Conservation (phyloP, 2,329 filamentous ascomycete species). For the Fusarium staphyleae region DNA sequence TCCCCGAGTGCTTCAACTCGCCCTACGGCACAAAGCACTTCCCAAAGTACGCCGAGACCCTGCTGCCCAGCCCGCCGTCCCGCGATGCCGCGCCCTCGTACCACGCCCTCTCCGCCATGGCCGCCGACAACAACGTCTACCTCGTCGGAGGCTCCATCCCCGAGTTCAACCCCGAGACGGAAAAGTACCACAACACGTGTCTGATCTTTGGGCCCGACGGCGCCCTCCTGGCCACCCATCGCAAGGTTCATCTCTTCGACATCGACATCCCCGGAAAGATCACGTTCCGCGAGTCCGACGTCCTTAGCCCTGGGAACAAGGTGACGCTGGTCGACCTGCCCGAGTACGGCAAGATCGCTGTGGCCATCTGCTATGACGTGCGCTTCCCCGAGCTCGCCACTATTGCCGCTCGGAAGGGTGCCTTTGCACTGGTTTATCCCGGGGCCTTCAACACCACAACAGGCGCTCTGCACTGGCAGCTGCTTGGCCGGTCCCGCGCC, state of each 20-base stretch:
- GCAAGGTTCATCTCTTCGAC: constrained; percentile 96
- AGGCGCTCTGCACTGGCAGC: constrained; percentile 87
- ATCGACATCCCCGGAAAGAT: constrained; percentile 98
- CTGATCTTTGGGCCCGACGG: constrained; percentile 83
- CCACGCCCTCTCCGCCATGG: constrained; percentile 82
- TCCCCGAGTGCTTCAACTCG: constrained; percentile 99
- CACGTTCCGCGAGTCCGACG: constrained; percentile 87
- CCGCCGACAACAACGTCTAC: constrained; percentile 78
- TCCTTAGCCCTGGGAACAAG: constrained; percentile 83
- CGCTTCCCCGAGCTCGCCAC: constrained; percentile 94
- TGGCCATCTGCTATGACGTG: constrained; percentile 98
- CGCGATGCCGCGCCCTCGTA: constrained; percentile 78
- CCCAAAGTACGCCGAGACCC: constrained; percentile 86
- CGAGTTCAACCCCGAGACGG: constrained; percentile 67
- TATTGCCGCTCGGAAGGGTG: constrained; percentile 84
- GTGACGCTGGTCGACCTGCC: constrained; percentile 86
- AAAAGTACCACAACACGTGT: constrained; percentile 88
- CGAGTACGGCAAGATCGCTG: constrained; percentile 83
- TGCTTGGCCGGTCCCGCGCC: constrained; percentile 82
- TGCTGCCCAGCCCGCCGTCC: constrained; percentile 78
- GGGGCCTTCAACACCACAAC: constrained; percentile 98
- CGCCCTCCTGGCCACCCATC: constrained; percentile 81
- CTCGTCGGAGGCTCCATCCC: constrained; percentile 93
- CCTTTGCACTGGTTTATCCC: constrained; percentile 88
- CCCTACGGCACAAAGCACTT: constrained; percentile 94